phyloP scores from a whole-genome alignment of 805 yeast species.

The Kodamaea laetipori region DNA sequence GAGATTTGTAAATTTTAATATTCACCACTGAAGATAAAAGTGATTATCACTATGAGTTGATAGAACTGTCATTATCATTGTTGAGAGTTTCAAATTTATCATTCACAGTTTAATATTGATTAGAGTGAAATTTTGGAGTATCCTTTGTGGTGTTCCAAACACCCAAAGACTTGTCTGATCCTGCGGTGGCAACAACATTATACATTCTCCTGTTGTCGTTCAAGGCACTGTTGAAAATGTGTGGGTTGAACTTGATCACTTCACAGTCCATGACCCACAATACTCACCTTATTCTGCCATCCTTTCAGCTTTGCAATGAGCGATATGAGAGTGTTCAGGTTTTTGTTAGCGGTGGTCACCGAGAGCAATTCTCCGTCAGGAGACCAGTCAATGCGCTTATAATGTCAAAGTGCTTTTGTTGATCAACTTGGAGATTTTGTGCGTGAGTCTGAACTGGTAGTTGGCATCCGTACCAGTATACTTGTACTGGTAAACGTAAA shows the following conservation, averaged over 20 bases:
- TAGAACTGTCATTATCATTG: too few relatives aligned
- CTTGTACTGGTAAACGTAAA: slow-evolving; percentile 45
- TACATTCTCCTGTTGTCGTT: slow-evolving; percentile 23
- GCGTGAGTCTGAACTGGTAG: slow-evolving; percentile 45
- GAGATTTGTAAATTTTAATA: too few relatives aligned
- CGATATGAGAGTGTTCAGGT: slow-evolving; percentile 48
- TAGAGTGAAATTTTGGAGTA: too few relatives aligned
- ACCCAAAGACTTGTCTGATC: slow-evolving; percentile 62
- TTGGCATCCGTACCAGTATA: slow-evolving; percentile 23
- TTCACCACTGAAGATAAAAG: too few relatives aligned
- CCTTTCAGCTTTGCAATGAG: slow-evolving; percentile 40
- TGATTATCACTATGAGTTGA: too few relatives aligned
- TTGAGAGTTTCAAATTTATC: too few relatives aligned
- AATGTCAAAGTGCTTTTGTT: slow-evolving; percentile 43
- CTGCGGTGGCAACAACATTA: slow-evolving; percentile 68
- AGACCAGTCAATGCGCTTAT: slow-evolving; percentile 53
- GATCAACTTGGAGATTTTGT: slow-evolving; percentile 43
- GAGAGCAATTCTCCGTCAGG: slow-evolving; percentile 52
- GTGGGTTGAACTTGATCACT: slow-evolving; percentile 51
- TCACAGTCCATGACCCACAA: slow-evolving; percentile 56
- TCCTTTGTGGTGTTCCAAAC: slow-evolving; percentile 70
- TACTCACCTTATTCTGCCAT: slow-evolving; percentile 47
- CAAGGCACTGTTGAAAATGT: slow-evolving; percentile 26
- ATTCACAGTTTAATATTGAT: too few relatives aligned
- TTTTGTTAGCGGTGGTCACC: slow-evolving; percentile 54